These are phyloP conservation scores for Dissophora globulifera DNA, from an alignment of 192 early-diverging fungal genomes.

Conservation along the genomic window DNA sequence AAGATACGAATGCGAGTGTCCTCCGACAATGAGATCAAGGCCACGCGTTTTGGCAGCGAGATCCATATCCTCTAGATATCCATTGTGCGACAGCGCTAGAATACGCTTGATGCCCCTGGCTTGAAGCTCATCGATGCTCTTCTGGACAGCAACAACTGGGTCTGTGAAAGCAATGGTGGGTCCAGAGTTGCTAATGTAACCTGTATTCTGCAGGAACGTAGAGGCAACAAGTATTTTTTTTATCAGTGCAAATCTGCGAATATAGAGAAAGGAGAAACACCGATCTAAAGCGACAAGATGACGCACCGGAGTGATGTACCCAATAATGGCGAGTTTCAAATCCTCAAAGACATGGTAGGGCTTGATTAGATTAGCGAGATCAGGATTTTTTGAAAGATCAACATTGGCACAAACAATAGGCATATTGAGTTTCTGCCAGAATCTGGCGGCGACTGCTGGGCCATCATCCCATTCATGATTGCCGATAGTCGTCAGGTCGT, in stretches of 20 bases:
- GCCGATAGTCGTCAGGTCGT: constrained; percentile 55
- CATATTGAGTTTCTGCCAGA: constrained; percentile 61
- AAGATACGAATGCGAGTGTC: constrained; percentile 76
- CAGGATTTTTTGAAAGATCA: constrained; percentile 54
- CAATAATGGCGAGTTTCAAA: constrained; percentile 68
- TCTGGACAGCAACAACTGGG: constrained; percentile 62
- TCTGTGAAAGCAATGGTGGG: constrained; percentile 60
- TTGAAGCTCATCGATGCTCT: constrained; percentile 64
- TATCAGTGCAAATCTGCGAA: too few species aligned
- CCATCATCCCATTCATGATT: constrained; percentile 80
- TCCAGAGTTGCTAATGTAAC: constrained; percentile 59
- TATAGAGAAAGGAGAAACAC: neutral
- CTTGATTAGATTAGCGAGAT: constrained; percentile 54
- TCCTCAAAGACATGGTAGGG: constrained; percentile 71
- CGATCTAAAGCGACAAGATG: neutral
- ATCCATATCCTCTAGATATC: constrained; percentile 69
- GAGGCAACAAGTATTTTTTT: too few species aligned
- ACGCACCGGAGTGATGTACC: constrained; percentile 59
- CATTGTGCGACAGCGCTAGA: constrained; percentile 72
- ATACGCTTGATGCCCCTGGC: constrained; percentile 67
- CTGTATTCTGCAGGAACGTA: constrained; percentile 42
- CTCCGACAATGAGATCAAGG: constrained; percentile 70
- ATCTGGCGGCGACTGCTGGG: constrained; percentile 51
- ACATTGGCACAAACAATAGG: constrained; percentile 70
- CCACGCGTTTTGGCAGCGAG: constrained; percentile 62